Percentiles rank a stretch among this genome's conserved stretches.
Conservation (phyloP, 2,329 filamentous ascomycete species). For the Diaporthe nobilis region DNA sequence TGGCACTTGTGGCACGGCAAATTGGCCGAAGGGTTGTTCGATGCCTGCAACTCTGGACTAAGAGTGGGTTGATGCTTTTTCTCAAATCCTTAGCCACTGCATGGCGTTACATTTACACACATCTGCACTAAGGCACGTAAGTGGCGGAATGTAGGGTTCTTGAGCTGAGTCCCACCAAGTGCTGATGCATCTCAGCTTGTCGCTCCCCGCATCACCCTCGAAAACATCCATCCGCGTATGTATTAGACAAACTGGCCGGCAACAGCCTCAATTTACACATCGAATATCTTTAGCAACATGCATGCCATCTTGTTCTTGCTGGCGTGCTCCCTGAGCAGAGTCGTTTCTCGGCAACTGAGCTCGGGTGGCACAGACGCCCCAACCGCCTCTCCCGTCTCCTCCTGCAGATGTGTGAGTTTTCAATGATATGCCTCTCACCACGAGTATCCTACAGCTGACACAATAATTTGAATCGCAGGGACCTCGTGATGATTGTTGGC, state of each 20-base stretch:
- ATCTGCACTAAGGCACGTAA: neutral
- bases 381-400: neutral
- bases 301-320: neutral
- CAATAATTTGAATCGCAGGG: neutral
- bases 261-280: too few relatives aligned
- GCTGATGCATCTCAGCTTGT: neutral
- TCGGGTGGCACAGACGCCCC: neutral
- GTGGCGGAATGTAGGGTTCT: neutral
- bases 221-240: neutral
- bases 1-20: too few relatives aligned
- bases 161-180: neutral
- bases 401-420: neutral
- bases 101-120: neutral
- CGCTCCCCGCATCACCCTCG: neutral
- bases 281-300: neutral
- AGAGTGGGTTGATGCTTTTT: too few relatives aligned
- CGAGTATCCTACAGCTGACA: too few relatives aligned
- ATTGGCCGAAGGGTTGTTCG: too few relatives aligned
- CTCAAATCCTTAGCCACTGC: neutral
- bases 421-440: neutral
- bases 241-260: neutral
- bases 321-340: neutral
- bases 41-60: too few relatives aligned
- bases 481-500: conserved; percentile 32
- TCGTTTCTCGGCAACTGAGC: neutral